Conservation (phyloP, 2,329 filamentous ascomycete genomes). For the Penicillium sp. region DNA sequence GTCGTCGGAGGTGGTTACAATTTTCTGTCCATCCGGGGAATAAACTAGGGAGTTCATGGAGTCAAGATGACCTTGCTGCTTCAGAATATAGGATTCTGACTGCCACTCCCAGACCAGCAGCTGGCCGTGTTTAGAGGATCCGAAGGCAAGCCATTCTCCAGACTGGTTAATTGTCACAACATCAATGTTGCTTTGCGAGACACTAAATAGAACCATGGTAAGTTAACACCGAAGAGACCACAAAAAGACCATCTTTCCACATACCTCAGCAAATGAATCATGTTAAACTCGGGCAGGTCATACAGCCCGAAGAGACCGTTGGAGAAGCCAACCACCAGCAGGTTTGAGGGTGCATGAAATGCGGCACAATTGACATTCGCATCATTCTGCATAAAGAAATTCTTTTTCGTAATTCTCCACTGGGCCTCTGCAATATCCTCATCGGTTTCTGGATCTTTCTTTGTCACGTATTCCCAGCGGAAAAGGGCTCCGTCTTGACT, state of each 20-base stretch:
- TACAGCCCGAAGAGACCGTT: slow-evolving; percentile 93
- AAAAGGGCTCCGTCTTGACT: slow-evolving; percentile 98
- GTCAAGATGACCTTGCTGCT: slow-evolving; percentile 97
- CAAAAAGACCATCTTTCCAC: background rate
- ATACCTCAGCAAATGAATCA: slow-evolving; percentile 76
- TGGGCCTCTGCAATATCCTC: slow-evolving; percentile 68
- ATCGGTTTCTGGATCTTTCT: slow-evolving; percentile 61
- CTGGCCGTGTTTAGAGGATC: slow-evolving; percentile 90
- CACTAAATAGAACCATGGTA: slow-evolving; percentile 57
- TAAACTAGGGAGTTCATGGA: slow-evolving; percentile 92
- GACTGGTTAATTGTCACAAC: slow-evolving; percentile 91
- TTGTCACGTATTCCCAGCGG: slow-evolving; percentile 78
- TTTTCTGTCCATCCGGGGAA: slow-evolving; percentile 87
- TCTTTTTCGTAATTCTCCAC: slow-evolving; percentile 87
- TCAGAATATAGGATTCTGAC: slow-evolving; percentile 96
- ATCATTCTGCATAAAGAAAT: slow-evolving; percentile 92
- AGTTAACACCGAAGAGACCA: background rate
- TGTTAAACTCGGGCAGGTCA: slow-evolving; percentile 92
- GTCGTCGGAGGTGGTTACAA: slow-evolving; percentile 92
- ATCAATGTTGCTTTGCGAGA: slow-evolving; percentile 96
- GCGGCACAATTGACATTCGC: slow-evolving; percentile 86
- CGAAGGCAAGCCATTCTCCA: slow-evolving; percentile 96
- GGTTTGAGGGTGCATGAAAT: slow-evolving; percentile 80
- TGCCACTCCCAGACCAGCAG: slow-evolving; percentile 99
- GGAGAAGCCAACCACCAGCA: slow-evolving; percentile 96